Conservation (phyloP, 371 early-diverging fungal genomes). For the Nematocida minor region DNA sequence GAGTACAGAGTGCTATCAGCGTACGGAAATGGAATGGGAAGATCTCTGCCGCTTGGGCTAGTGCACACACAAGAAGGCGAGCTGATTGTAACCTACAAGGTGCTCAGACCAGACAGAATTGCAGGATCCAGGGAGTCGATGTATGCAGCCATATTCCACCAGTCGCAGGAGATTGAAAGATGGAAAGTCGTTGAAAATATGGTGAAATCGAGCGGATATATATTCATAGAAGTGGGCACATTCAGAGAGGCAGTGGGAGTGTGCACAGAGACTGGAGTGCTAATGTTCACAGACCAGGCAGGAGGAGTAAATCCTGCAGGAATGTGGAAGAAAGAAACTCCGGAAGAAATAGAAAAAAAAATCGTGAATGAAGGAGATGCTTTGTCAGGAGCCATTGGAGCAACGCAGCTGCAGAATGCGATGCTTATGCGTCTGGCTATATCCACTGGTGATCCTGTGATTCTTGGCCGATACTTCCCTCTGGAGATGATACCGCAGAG, state of each 20-base stretch:
- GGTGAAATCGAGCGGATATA: background rate
- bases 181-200: background rate
- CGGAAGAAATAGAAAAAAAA: background rate
- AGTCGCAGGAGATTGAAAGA: background rate
- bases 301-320: background rate
- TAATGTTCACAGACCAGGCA: background rate
- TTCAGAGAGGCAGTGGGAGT: background rate
- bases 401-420: background rate
- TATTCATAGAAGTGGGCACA: background rate
- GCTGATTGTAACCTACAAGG: conserved; percentile 13
- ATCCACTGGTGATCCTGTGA: background rate
- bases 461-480: conserved; percentile 26
- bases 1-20: conserved; percentile 9
- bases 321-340: conserved; percentile 31
- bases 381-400: conserved; percentile 3
- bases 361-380: conserved; percentile 14
- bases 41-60: background rate
- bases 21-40: conserved; percentile 21
- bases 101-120: conserved; percentile 1
- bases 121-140: background rate
- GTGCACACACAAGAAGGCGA: background rate
- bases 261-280: background rate
- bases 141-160: background rate
- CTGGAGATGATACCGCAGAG: background rate
- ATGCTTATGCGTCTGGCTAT: background rate